Evolutionary conservation across 768 basidiomycete species (phyloP).

Genomic region (Serendipita sp.): DNA sequence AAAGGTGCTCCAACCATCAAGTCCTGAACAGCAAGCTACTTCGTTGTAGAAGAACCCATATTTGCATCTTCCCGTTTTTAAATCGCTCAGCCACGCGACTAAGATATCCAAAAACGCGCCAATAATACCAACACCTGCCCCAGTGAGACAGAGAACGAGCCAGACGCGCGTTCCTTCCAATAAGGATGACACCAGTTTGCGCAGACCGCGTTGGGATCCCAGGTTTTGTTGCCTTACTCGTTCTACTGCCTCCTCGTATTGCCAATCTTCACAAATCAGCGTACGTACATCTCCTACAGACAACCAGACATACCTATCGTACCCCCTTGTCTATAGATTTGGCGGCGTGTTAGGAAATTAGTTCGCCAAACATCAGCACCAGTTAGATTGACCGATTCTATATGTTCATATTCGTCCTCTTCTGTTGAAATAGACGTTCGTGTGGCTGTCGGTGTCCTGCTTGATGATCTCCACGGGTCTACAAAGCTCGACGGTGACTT

Average conservation of each 20-base stretch:
- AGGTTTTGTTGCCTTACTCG: constrained; percentile 37
- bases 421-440: background rate
- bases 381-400: background rate
- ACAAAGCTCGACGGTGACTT: background rate
- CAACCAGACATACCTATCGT: background rate
- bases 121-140: constrained; percentile 47
- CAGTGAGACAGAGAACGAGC: constrained; percentile 52
- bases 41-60: constrained; percentile 60
- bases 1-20: constrained; percentile 27
- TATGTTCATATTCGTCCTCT: background rate
- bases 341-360: background rate
- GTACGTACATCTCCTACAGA: background rate
- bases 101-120: constrained; percentile 61
- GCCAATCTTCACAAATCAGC: constrained; percentile 30
- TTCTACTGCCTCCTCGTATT: constrained; percentile 47
- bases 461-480: background rate
- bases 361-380: background rate
- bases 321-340: background rate
- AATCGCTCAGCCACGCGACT: constrained; percentile 57
- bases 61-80: constrained; percentile 51
- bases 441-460: background rate
- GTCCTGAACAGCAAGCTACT: constrained; percentile 51
- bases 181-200: constrained; percentile 38
- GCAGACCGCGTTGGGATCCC: constrained; percentile 28
- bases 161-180: constrained; percentile 45